These are phyloP conservation scores for Sporothrix protearum DNA, from an alignment of 2,329 filamentous ascomycete genomes.

Conservation along the genomic window DNA sequence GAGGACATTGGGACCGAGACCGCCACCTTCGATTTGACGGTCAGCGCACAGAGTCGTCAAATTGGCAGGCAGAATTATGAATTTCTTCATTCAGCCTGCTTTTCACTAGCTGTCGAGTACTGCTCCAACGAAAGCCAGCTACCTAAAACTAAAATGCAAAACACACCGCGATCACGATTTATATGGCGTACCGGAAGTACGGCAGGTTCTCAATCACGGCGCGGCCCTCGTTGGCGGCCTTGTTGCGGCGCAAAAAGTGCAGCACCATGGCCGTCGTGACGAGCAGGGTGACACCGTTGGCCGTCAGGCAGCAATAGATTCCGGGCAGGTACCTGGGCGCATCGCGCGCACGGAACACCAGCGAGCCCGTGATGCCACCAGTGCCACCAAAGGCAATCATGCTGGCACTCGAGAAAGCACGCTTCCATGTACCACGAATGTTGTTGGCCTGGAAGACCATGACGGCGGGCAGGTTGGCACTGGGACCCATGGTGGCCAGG, in stretches of 20 bases:
- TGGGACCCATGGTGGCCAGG: neutral
- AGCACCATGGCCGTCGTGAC: neutral
- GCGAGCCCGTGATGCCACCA: neutral
- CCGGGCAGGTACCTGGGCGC: conserved; percentile 1
- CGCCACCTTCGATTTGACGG: neutral
- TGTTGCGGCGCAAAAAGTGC: neutral
- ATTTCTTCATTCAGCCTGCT: neutral
- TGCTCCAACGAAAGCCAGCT: too few species aligned
- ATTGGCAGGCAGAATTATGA: neutral
- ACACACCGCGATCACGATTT: too few species aligned
- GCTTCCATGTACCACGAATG: neutral
- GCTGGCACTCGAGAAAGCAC: conserved; percentile 1
- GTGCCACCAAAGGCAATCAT: conserved; percentile 9
- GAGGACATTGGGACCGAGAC: conserved; percentile 26
- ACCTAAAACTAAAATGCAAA: too few species aligned
- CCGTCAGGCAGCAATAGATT: conserved; percentile 5
- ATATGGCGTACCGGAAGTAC: conserved; percentile 7
- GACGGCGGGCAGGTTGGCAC: conserved; percentile 5
- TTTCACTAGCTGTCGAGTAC: too few species aligned
- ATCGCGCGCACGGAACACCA: neutral
- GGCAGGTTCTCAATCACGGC: neutral
- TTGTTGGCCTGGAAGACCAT: conserved; percentile 16
- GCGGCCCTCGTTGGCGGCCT: neutral
- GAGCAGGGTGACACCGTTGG: neutral
- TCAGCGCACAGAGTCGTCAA: neutral